Conservation (phyloP, 768 basidiomycete species). For the Auricularia heimuer region DNA sequence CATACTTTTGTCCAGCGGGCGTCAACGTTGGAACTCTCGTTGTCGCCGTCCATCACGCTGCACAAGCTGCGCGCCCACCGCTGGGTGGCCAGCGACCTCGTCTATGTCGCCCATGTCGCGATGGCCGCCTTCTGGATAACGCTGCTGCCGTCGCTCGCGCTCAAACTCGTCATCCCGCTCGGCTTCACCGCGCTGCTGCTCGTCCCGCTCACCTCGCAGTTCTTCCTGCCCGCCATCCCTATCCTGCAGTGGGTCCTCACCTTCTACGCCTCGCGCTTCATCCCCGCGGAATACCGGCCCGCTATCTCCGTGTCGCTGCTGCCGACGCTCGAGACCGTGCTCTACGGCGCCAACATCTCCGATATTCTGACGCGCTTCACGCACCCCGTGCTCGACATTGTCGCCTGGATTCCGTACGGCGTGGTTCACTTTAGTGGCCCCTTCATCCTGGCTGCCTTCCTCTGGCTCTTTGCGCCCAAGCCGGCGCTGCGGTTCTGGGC, state of each 20-base stretch:
- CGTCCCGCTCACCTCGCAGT: slow-evolving; percentile 80
- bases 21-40: slow-evolving; percentile 62
- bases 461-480: slow-evolving; percentile 85
- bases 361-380: slow-evolving; percentile 94
- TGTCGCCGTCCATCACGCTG: slow-evolving; percentile 61
- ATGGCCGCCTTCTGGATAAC: slow-evolving; percentile 61
- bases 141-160: slow-evolving; percentile 67
- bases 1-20: slow-evolving; percentile 52
- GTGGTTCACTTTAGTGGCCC: slow-evolving; percentile 83
- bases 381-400: slow-evolving; percentile 80
- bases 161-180: slow-evolving; percentile 69
- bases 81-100: slow-evolving; percentile 45
- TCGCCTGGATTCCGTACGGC: slow-evolving; percentile 98
- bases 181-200: slow-evolving; percentile 61
- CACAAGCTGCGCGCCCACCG: slow-evolving; percentile 45
- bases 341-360: slow-evolving; percentile 96
- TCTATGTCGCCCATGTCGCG: slow-evolving; percentile 56
- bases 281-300: slow-evolving; percentile 68
- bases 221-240: slow-evolving; percentile 82
- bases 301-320: slow-evolving; percentile 84
- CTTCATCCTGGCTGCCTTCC: slow-evolving; percentile 71
- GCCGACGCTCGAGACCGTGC: slow-evolving; percentile 86
- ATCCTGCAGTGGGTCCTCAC: slow-evolving; percentile 78
- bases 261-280: slow-evolving; percentile 81
- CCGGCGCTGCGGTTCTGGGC: slow-evolving; percentile 78